phyloP scores from a whole-genome alignment of 495 filamentous ascomycete species.

The Penicillium salamii region DNA sequence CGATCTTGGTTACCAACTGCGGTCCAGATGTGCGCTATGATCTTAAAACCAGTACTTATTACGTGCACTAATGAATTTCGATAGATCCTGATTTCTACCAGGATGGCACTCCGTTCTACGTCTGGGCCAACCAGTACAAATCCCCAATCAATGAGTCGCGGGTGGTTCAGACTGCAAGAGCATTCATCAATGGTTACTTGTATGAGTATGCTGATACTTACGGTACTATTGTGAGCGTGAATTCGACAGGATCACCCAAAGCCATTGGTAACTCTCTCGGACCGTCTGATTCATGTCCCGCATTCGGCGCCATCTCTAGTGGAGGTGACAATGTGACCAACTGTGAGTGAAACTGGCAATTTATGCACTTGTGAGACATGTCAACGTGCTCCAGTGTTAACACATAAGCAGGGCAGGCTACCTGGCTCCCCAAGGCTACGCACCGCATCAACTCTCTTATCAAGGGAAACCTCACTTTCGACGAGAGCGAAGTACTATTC shows the following conservation, averaged over 20 bases:
- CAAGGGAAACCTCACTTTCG: constrained; percentile 48
- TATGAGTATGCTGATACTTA: constrained; percentile 43
- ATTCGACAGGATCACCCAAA: constrained; percentile 37
- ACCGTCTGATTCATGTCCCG: constrained; percentile 54
- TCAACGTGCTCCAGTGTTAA: too few relatives aligned
- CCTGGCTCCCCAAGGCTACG: constrained; percentile 50
- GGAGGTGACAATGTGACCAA: constrained; percentile 37
- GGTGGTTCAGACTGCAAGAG: constrained; percentile 42
- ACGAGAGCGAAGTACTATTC: constrained; percentile 44
- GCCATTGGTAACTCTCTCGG: constrained; percentile 53
- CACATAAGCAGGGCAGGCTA: constrained; percentile 32
- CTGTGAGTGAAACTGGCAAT: constrained; percentile 18
- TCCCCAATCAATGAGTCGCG: constrained; percentile 38
- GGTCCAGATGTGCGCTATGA: constrained; percentile 15
- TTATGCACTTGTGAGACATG: too few relatives aligned
- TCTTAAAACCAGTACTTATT: background rate
- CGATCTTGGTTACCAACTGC: constrained; percentile 20
- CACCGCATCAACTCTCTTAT: constrained; percentile 48
- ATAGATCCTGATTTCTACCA: constrained; percentile 52
- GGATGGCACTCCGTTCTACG: constrained; percentile 49
- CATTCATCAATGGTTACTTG: constrained; percentile 54
- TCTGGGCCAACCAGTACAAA: constrained; percentile 59
- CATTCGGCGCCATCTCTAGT: constrained; percentile 39
- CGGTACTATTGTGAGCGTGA: constrained; percentile 51
- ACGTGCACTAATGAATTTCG: too few relatives aligned